Evolutionary conservation across 2,329 filamentous ascomycete species (phyloP).

Genomic region (Ceratocystis papillata): DNA sequence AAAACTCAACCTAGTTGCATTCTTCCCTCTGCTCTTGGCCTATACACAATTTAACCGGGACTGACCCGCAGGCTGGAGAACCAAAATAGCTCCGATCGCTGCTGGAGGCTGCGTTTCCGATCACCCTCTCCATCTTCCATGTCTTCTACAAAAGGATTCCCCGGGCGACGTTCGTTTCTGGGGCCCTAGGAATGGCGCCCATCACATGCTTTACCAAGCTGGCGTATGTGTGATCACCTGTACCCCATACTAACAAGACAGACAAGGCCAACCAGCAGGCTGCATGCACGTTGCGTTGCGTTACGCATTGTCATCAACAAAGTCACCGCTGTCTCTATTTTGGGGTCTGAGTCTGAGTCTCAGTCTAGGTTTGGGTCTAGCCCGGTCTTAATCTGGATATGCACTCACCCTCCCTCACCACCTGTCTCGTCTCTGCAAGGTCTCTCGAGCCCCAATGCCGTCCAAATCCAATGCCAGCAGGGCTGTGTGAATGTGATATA

Average conservation of each 20-base stretch:
- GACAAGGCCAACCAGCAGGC: not conserved
- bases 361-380: too few species aligned
- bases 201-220: not conserved
- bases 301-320: not conserved
- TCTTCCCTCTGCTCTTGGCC: not conserved
- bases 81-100: not conserved
- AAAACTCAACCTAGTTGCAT: not conserved
- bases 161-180: too few species aligned
- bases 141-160: not conserved
- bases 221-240: constrained; percentile 6
- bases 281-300: not conserved
- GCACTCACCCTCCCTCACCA: too few species aligned
- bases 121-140: not conserved
- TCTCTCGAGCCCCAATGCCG: not conserved
- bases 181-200: too few species aligned
- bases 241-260: constrained; percentile 8
- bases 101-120: not conserved
- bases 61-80: not conserved
- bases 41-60: not conserved
- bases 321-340: not conserved
- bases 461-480: not conserved
- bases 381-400: too few species aligned
- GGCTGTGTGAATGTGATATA: not conserved
- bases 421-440: not conserved
- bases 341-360: not conserved